Evolutionary conservation across 1,284 basidiomycete genomes (phyloP).

Genomic region (Erythrobasidium hasegawianum): DNA sequence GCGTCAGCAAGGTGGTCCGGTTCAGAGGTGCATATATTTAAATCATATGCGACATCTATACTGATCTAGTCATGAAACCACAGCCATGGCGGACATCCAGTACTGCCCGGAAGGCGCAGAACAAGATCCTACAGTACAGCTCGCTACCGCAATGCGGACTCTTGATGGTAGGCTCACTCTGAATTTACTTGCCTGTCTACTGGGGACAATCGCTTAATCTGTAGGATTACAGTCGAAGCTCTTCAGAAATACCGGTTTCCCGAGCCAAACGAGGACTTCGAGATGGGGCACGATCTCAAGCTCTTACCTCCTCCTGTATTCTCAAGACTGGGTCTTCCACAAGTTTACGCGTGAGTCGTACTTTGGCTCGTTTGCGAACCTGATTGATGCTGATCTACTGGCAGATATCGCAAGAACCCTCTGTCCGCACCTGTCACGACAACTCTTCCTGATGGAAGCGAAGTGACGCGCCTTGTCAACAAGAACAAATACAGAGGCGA

Average conservation of each 20-base stretch:
- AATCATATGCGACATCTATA: too few relatives aligned
- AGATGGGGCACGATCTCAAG: constrained; percentile 58
- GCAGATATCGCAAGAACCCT: constrained; percentile 71
- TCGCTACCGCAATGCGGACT: constrained; percentile 67
- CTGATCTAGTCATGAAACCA: too few relatives aligned
- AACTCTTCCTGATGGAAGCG: constrained; percentile 64
- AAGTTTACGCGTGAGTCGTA: constrained; percentile 65
- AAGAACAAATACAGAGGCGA: constrained; percentile 72
- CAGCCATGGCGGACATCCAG: constrained; percentile 89
- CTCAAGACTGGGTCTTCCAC: constrained; percentile 68
- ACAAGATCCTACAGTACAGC: constrained; percentile 62
- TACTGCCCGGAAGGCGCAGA: constrained; percentile 61
- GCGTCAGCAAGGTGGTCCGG: constrained; percentile 73
- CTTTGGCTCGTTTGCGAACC: too few relatives aligned
- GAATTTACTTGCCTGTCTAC: too few relatives aligned
- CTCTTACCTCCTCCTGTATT: constrained; percentile 79
- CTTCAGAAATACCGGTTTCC: constrained; percentile 39
- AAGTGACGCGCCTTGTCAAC: constrained; percentile 65
- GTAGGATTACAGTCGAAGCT: constrained; percentile 38
- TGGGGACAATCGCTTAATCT: too few relatives aligned
- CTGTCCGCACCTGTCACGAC: constrained; percentile 64
- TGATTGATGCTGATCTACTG: too few relatives aligned
- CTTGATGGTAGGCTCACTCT: constrained; percentile 74
- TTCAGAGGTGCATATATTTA: constrained; percentile 74
- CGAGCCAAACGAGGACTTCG: constrained; percentile 37